Evolutionary conservation across 805 yeast genomes (phyloP).

Genomic region (Tetrapisispora arboricola): DNA sequence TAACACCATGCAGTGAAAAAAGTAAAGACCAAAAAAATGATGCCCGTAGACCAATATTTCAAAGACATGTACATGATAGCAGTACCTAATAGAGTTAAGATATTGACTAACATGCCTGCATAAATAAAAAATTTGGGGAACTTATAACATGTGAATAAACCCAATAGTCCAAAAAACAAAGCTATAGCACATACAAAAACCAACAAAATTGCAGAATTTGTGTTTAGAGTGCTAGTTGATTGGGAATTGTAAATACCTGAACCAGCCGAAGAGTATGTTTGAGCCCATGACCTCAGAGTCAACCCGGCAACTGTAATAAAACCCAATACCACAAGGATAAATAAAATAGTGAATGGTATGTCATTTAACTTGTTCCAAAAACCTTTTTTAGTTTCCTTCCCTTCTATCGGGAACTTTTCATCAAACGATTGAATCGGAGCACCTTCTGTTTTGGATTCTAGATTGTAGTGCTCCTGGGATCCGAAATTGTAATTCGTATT

Average conservation of each 20-base stretch:
- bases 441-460: slow-evolving; percentile 26
- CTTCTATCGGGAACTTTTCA: slow-evolving; percentile 45
- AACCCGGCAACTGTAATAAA: slow-evolving; percentile 63
- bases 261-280: slow-evolving; percentile 47
- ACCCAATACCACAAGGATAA: slow-evolving; percentile 43
- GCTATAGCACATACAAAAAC: slow-evolving; percentile 55
- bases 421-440: slow-evolving; percentile 44
- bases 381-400: slow-evolving; percentile 31
- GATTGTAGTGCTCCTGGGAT: slow-evolving; percentile 22
- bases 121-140: slow-evolving; percentile 60
- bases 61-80: slow-evolving; percentile 62
- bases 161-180: slow-evolving; percentile 44
- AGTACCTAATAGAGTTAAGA: slow-evolving; percentile 62
- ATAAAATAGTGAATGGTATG: slow-evolving; percentile 54
- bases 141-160: slow-evolving; percentile 51
- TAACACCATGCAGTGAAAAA: slow-evolving; percentile 56
- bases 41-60: slow-evolving; percentile 69
- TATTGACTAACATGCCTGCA: slow-evolving; percentile 56
- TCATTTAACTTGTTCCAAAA: slow-evolving; percentile 53
- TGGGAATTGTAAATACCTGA: slow-evolving; percentile 46
- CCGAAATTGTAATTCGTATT: slow-evolving; percentile 11
- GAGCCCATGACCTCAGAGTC: slow-evolving; percentile 52
- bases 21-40: slow-evolving; percentile 61
- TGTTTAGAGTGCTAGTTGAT: slow-evolving; percentile 54
- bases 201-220: slow-evolving; percentile 64